phyloP scores from a whole-genome alignment of 805 yeast genomes.

The Yarrowia sp. region DNA sequence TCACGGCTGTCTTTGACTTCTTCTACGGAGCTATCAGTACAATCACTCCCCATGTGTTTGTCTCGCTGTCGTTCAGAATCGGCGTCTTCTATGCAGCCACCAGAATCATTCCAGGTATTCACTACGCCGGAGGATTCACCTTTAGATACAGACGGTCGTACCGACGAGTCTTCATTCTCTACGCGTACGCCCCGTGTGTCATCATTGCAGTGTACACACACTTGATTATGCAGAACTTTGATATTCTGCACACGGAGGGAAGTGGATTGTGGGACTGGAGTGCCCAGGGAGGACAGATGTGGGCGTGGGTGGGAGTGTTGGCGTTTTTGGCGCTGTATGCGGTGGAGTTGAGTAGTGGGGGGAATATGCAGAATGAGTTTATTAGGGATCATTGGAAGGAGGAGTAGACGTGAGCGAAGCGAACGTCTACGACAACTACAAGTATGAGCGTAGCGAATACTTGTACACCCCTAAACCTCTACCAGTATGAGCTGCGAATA shows the following conservation, averaged over 20 bases:
- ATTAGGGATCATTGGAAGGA: conserved; percentile 22
- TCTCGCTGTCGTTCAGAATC: conserved; percentile 81
- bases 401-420: not conserved
- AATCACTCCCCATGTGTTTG: conserved; percentile 73
- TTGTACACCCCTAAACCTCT: not conserved
- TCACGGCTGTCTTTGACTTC: conserved; percentile 45
- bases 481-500: not conserved
- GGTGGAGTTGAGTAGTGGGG: conserved; percentile 57
- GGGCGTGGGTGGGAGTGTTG: conserved; percentile 95
- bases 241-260: conserved; percentile 46
- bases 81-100: conserved; percentile 87
- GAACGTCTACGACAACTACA: too few relatives aligned
- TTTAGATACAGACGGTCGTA: conserved; percentile 23
- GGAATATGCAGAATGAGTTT: conserved; percentile 24
- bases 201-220: conserved; percentile 95
- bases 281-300: conserved; percentile 66
- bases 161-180: conserved; percentile 47
- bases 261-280: conserved; percentile 27
- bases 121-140: conserved; percentile 26
- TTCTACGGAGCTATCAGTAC: conserved; percentile 54
- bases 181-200: conserved; percentile 90
- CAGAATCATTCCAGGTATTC: conserved; percentile 81
- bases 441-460: too few relatives aligned
- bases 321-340: conserved; percentile 76
- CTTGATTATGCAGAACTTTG: conserved; percentile 83